Conservation (phyloP, 768 basidiomycete genomes). For the Phylloporus sp. region DNA sequence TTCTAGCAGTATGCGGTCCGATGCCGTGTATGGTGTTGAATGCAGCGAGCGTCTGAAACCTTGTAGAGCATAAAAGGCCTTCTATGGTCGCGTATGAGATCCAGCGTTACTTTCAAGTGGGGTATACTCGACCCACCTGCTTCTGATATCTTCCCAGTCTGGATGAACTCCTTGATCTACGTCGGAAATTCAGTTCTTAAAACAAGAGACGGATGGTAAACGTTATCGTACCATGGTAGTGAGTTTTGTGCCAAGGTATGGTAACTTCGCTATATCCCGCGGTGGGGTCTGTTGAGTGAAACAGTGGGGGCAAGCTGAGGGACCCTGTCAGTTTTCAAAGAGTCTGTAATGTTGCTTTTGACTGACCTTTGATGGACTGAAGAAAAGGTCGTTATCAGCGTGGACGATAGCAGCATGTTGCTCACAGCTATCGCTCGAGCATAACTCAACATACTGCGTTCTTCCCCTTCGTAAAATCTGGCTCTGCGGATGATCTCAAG, state of each 20-base stretch:
- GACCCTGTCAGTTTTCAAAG: background rate
- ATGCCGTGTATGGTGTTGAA: constrained; percentile 72
- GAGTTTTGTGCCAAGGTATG: constrained; percentile 51
- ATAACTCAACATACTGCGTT: constrained; percentile 67
- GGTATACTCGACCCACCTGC: constrained; percentile 34
- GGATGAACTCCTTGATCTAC: constrained; percentile 63
- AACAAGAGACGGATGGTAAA: background rate
- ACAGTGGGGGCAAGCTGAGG: constrained; percentile 45
- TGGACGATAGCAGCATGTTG: constrained; percentile 2
- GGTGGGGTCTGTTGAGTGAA: constrained; percentile 38
- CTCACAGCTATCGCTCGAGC: constrained; percentile 67
- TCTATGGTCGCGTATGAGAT: constrained; percentile 33
- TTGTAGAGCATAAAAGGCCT: constrained; percentile 42
- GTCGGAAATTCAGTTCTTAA: background rate
- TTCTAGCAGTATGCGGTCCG: constrained; percentile 64
- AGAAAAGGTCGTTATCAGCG: constrained; percentile 1
- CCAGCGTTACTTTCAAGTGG: constrained; percentile 7
- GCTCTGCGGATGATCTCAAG: constrained; percentile 54
- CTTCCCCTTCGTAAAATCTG: constrained; percentile 64
- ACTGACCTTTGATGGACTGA: constrained; percentile 48
- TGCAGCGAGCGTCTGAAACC: constrained; percentile 52
- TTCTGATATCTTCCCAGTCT: constrained; percentile 55
- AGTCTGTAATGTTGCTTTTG: background rate
- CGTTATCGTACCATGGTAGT: constrained; percentile 40
- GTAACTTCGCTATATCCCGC: constrained; percentile 40